Evolutionary conservation across 305 asterid genomes (phyloP).

Genomic region (Fraxinus albicans): DNA sequence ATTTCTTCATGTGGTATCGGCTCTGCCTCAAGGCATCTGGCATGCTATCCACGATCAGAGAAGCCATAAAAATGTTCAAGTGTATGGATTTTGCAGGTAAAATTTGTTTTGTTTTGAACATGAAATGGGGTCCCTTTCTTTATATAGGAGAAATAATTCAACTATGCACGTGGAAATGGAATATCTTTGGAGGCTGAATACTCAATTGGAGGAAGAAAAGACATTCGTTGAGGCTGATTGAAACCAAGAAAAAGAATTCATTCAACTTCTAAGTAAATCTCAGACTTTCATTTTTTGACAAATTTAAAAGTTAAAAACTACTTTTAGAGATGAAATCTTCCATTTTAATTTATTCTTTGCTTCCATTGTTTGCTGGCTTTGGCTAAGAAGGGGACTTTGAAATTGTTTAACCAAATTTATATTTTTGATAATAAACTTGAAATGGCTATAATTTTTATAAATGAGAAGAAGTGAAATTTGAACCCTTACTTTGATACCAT

Average conservation of each 20-base stretch:
- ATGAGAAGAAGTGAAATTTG: background rate
- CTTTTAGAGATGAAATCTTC: background rate
- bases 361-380: conserved; percentile 10
- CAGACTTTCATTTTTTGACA: conserved; percentile 19
- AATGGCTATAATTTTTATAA: background rate
- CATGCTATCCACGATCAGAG: conserved; percentile 51
- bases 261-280: conserved; percentile 22
- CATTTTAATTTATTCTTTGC: conserved; percentile 49
- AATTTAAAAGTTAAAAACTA: conserved; percentile 30
- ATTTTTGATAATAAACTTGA: background rate
- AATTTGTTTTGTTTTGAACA: conserved; percentile 20
- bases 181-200: conserved; percentile 24
- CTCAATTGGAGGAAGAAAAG: conserved; percentile 35
- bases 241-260: conserved; percentile 56
- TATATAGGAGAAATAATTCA: conserved; percentile 40
- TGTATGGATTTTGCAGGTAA: conserved; percentile 8
- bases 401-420: background rate
- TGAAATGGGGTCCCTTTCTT: conserved; percentile 24
- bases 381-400: background rate
- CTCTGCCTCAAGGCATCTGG: conserved; percentile 61
- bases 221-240: conserved; percentile 58
- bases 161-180: conserved; percentile 36
- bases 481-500: background rate
- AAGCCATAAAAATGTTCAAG: conserved; percentile 34
- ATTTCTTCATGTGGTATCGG: conserved; percentile 62